Conservation (phyloP, 2,329 filamentous ascomycete genomes). For the Coniochaeta prunicola region DNA sequence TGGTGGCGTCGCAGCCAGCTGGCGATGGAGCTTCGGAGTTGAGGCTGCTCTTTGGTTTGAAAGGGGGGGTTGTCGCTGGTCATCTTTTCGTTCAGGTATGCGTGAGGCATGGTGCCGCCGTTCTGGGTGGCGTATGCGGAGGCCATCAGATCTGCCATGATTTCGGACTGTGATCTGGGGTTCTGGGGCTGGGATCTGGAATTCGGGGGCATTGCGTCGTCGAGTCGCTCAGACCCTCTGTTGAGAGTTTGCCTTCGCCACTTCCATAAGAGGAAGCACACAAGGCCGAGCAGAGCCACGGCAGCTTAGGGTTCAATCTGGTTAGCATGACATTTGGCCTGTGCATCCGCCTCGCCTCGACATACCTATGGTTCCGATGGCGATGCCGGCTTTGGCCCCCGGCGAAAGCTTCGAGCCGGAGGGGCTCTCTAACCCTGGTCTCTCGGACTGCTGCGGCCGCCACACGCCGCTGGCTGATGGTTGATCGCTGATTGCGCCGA, state of each 20-base stretch:
- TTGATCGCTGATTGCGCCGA: background rate
- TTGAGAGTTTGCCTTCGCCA: background rate
- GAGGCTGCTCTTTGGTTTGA: constrained; percentile 9
- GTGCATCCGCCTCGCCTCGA: background rate
- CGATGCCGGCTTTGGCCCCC: constrained; percentile 11
- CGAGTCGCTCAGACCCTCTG: background rate
- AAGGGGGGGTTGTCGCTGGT: constrained; percentile 7
- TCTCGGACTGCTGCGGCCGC: background rate
- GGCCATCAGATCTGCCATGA: constrained; percentile 15
- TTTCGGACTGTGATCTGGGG: constrained; percentile 7
- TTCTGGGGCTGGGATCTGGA: background rate
- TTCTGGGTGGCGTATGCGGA: constrained; percentile 14
- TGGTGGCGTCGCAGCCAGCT: constrained; percentile 18
- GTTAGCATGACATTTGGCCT: background rate
- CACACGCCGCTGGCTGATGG: background rate
- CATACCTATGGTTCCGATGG: constrained; percentile 8
- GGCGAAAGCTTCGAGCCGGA: background rate
- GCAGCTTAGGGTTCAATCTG: constrained; percentile 1
- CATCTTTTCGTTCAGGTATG: constrained; percentile 11
- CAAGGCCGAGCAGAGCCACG: constrained; percentile 1
- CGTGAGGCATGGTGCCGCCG: constrained; percentile 5
- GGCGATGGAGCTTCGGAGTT: constrained; percentile 14
- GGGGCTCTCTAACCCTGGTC: background rate
- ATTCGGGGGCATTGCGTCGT: background rate
- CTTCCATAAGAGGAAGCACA: constrained; percentile 5